Conservation (phyloP, 2,329 filamentous ascomycete genomes). For the Ophiobolus disseminans region DNA sequence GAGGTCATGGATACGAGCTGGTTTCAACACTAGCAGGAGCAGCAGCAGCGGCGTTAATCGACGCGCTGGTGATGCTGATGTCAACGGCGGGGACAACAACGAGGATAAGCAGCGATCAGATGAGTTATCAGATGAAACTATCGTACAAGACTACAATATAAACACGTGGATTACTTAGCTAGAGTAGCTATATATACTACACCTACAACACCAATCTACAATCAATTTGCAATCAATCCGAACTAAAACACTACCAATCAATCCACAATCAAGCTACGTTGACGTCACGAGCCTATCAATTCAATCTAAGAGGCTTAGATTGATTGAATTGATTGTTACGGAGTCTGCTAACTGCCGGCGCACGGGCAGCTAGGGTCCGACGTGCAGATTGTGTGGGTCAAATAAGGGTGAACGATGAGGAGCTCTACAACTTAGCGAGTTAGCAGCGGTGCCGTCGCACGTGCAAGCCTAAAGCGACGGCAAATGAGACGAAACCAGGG, state of each 20-base stretch:
- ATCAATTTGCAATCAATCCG: not conserved
- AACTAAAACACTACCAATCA: not conserved
- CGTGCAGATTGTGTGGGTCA: no score
- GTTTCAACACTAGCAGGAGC: not conserved
- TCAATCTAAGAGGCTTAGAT: not conserved
- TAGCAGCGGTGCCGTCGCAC: no score
- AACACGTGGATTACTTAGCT: not conserved
- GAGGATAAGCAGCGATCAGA: not conserved
- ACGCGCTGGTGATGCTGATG: slow-evolving; percentile 2
- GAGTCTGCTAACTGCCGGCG: no score
- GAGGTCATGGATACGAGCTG: not conserved
- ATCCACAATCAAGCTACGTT: not conserved
- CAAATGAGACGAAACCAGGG: no score
- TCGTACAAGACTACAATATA: not conserved
- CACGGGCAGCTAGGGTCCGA: no score
- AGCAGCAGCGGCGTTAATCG: no score
- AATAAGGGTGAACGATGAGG: no score
- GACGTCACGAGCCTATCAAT: not conserved
- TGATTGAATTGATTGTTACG: not conserved
- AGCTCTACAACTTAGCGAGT: no score
- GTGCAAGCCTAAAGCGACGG: no score
- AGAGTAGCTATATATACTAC: not conserved
- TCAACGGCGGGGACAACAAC: slow-evolving; percentile 1
- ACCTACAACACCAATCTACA: not conserved
- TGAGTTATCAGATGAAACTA: not conserved